phyloP scores from a whole-genome alignment of 139 green algal genomes.

The Tetradesmus obliquus region DNA sequence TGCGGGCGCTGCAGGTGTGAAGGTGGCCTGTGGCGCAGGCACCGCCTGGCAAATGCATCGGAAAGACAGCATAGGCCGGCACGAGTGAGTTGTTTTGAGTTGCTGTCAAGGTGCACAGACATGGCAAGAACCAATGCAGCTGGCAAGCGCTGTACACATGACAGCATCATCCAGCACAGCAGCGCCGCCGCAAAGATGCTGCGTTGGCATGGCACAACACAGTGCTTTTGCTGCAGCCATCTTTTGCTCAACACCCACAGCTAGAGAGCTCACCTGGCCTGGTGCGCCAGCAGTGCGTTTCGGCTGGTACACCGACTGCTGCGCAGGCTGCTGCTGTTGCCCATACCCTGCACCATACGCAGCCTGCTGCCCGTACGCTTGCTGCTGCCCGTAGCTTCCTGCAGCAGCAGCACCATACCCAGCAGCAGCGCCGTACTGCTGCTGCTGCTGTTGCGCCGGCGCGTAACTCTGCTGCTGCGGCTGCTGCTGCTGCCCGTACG shows the following conservation, averaged over 20 bases:
- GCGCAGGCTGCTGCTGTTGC: conserved; percentile 48
- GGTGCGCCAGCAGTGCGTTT: not conserved
- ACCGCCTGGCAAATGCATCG: not conserved
- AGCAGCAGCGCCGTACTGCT: conserved; percentile 2
- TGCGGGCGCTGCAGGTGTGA: conserved; percentile 4
- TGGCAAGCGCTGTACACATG: too few species aligned
- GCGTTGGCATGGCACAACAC: too few species aligned
- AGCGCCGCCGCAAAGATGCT: too few species aligned
- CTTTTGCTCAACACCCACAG: too few species aligned
- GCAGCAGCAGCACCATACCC: conserved; percentile 37
- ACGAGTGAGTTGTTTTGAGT: too few species aligned
- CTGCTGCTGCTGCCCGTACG: conserved; percentile 6
- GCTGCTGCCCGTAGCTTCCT: conserved; percentile 30
- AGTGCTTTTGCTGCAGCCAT: too few species aligned
- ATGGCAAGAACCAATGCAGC: too few species aligned
- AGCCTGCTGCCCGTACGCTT: conserved; percentile 35
- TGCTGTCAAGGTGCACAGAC: too few species aligned
- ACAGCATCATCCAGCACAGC: too few species aligned
- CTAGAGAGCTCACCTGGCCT: not conserved
- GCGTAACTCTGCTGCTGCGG: conserved; percentile 23
- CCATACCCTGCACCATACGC: conserved; percentile 36
- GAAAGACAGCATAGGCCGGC: not conserved
- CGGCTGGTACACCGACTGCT: conserved; percentile 37
- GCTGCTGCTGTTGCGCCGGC: not conserved
- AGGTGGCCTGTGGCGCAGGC: conserved; percentile 21